Conservation (phyloP, 805 yeast genomes). For the Vanderwaltozyma yarrowii region DNA sequence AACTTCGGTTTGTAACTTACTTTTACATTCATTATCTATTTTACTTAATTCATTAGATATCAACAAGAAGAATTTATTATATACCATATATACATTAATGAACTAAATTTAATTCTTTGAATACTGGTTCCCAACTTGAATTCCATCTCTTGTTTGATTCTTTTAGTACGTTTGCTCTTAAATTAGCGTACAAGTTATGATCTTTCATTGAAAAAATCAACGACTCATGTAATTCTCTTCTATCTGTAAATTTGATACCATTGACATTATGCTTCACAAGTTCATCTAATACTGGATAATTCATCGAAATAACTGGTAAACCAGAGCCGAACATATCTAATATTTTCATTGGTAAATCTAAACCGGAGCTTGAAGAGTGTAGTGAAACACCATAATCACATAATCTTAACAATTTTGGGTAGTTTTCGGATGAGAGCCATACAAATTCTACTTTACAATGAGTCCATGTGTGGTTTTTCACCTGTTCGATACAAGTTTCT, state of each 20-base stretch:
- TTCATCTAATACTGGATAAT: constrained; percentile 70
- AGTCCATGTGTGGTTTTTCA: constrained; percentile 35
- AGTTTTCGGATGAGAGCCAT: constrained; percentile 74
- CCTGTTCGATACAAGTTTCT: constrained; percentile 38
- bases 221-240: constrained; percentile 36
- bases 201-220: constrained; percentile 30
- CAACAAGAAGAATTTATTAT: too few species aligned
- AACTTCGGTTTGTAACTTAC: too few species aligned
- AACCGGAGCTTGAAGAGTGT: constrained; percentile 86
- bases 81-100: not conserved
- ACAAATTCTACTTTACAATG: constrained; percentile 49
- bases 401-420: constrained; percentile 60
- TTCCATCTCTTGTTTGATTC: constrained; percentile 71
- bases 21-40: too few species aligned
- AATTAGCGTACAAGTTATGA: constrained; percentile 24
- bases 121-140: constrained; percentile 50
- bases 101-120: constrained; percentile 14
- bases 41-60: too few species aligned
- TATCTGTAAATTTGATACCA: constrained; percentile 49
- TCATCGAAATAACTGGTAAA: constrained; percentile 73
- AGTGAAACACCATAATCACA: constrained; percentile 87
- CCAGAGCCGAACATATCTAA: constrained; percentile 96
- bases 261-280: constrained; percentile 58
- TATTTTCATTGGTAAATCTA: constrained; percentile 95
- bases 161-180: constrained; percentile 60